Percentiles rank a stretch among this genome's conserved stretches.
phyloP scores from a whole-genome alignment of 2,329 filamentous ascomycete species.

The Penicillium janthinellum region DNA sequence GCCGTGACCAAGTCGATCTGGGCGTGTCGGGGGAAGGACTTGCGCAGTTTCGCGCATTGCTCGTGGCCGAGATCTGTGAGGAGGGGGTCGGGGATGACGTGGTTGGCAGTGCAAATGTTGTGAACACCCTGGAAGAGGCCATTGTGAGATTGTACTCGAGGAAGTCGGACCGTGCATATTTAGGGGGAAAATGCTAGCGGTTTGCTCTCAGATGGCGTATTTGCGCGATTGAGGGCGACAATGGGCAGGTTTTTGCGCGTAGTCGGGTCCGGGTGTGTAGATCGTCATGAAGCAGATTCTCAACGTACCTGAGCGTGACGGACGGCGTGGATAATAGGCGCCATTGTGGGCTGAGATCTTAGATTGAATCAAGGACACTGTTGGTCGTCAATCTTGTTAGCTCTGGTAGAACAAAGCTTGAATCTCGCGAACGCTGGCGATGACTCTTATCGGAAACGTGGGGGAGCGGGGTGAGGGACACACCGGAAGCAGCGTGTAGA shows the following conservation, averaged over 20 bases:
- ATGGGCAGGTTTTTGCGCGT: neutral
- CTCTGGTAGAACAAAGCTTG: neutral
- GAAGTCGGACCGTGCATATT: no score
- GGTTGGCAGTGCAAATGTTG: constrained; percentile 72
- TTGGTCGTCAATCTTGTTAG: neutral
- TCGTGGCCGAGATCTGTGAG: constrained; percentile 74
- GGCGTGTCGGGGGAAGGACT: constrained; percentile 65
- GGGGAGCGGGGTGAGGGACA: constrained; percentile 22
- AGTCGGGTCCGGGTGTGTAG: neutral
- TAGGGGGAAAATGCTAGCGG: neutral
- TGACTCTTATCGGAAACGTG: constrained; percentile 27
- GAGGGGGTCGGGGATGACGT: constrained; percentile 72
- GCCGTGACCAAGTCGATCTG: constrained; percentile 71
- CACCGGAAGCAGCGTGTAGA: neutral
- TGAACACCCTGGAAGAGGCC: constrained; percentile 68
- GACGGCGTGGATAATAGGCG: constrained; percentile 48
- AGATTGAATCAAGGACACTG: neutral
- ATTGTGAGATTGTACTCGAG: constrained; percentile 10
- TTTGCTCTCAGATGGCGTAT: neutral
- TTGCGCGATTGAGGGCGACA: neutral
- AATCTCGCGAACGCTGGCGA: constrained; percentile 1
- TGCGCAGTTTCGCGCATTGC: constrained; percentile 69
- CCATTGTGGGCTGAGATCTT: constrained; percentile 31
- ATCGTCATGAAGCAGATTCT: neutral
- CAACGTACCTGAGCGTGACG: constrained; percentile 49